Evolutionary conservation across 1,284 basidiomycete species (phyloP).

Genomic region (Ganoderma sinense): DNA sequence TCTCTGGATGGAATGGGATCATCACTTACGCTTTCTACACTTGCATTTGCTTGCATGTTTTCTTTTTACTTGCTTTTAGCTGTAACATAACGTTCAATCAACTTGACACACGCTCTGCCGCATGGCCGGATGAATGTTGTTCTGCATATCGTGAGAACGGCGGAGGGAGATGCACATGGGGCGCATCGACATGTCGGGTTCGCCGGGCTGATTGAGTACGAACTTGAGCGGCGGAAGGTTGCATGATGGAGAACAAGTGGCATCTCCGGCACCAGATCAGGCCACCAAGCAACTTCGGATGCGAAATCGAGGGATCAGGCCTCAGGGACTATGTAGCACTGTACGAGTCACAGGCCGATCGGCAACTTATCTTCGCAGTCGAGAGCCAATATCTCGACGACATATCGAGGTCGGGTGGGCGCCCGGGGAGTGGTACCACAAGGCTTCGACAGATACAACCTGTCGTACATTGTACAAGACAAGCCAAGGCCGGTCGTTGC

Average conservation of each 20-base stretch:
- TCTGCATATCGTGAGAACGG: background rate
- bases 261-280: background rate
- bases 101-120: background rate
- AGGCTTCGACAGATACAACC: background rate
- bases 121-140: background rate
- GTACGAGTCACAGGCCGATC: slow-evolving; percentile 51
- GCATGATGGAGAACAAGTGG: background rate
- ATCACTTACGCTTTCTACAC: background rate
- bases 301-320: background rate
- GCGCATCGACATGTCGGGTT: background rate
- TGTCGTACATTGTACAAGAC: background rate
- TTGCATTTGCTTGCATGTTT: background rate
- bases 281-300: background rate
- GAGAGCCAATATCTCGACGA: slow-evolving; percentile 54
- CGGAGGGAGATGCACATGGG: background rate
- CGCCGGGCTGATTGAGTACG: background rate
- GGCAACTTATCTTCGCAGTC: slow-evolving; percentile 69
- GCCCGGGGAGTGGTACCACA: background rate
- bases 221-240: background rate
- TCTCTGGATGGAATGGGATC: background rate
- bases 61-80: background rate
- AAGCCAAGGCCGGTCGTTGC: background rate
- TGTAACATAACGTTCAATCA: background rate
- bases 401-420: slow-evolving; percentile 51
- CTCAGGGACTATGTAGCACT: too few species aligned